Base-by-base conservation (phyloP, 1,284 basidiomycete species). In the Austroboletus niveus region DNA sequence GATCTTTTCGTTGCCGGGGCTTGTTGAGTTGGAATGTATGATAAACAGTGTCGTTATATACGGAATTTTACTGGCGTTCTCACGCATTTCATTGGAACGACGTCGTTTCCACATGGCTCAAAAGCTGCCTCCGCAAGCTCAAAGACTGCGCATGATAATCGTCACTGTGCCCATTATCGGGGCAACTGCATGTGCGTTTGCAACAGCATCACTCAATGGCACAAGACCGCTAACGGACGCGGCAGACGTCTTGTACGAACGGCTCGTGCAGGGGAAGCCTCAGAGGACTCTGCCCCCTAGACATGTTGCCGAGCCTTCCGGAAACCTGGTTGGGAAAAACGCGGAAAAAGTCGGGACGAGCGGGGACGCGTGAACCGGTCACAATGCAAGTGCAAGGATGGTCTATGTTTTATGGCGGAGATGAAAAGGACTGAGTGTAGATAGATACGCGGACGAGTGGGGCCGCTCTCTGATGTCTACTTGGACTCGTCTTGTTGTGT, bases 211-310 rank as follows among this genome's bases (percentile, higher is more conserved):
- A 42, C 40, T 45, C 42, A 47, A 29, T 20, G 49, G 32, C n/a
- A 45, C 48, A 35, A 54, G 42, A 39, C 53, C 2, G 22, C 57
- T 64, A n/a, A 58, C 44, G n/a, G 27, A 41, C 41, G 9, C n/a
- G 40, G 34, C 58, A 88, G 85, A 79, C 46, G 79, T 87, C 39
- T 64, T 88, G 53, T 89, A 85, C 62, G 81, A 81, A 64, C 80
- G 86, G 3, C 71, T 85, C 6, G 74, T 80, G 14, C 68, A 80
- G n/a, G 84, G 81, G 40, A 80, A 87, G 63, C 77, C 81, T 5
- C 82, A 79, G 53, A 66, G 74, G 53, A 75, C 65, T 46, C 47
- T 77, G 9, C 69, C 69, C 40, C 52, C 44, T 14, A 54, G 27
- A 15, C 40, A 50, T 0, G 36, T 29, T n/a, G 22, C 29, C 5